These are phyloP conservation scores for Sarocladium oryzae DNA, from an alignment of 2,329 filamentous ascomycete genomes.

Conservation along the genomic window DNA sequence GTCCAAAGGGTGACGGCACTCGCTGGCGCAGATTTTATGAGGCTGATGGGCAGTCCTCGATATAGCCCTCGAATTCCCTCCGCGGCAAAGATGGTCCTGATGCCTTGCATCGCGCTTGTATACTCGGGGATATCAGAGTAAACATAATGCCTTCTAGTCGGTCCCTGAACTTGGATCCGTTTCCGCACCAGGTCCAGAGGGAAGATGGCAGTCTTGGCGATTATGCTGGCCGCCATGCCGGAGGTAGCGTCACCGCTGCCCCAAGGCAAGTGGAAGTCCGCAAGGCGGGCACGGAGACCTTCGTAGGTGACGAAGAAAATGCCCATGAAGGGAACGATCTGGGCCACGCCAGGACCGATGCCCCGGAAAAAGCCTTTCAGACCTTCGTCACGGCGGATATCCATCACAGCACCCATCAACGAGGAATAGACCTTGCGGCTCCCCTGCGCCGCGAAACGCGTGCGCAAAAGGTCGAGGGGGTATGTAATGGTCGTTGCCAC, in stretches of 20 bases:
- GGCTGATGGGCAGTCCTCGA: constrained; percentile 77
- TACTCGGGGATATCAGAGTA: constrained; percentile 88
- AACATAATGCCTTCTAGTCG: constrained; percentile 70
- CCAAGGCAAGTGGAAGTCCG: constrained; percentile 52
- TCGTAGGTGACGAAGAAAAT: constrained; percentile 93
- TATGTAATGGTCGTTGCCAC: constrained; percentile 80
- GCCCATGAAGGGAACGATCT: constrained; percentile 96
- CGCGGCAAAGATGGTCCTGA: constrained; percentile 58
- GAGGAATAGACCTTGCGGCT: constrained; percentile 70
- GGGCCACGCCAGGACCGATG: constrained; percentile 69
- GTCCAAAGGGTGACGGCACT: constrained; percentile 94
- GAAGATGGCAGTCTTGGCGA: constrained; percentile 86
- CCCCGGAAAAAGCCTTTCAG: constrained; percentile 79
- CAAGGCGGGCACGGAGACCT: constrained; percentile 56
- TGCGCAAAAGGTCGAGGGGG: constrained; percentile 86
- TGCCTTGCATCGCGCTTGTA: constrained; percentile 56
- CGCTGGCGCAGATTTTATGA: constrained; percentile 90
- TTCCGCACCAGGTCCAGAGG: constrained; percentile 90
- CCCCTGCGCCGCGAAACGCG: constrained; percentile 94
- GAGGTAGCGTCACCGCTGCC: constrained; percentile 79
- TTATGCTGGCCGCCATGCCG: constrained; percentile 69
- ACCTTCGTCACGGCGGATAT: constrained; percentile 74
- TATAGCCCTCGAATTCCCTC: constrained; percentile 82
- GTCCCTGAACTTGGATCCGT: constrained; percentile 90
- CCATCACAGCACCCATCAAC: constrained; percentile 59